Evolutionary conservation across 257 asterid species (phyloP).

Genomic region (Nicotiana benthamiana): DNA sequence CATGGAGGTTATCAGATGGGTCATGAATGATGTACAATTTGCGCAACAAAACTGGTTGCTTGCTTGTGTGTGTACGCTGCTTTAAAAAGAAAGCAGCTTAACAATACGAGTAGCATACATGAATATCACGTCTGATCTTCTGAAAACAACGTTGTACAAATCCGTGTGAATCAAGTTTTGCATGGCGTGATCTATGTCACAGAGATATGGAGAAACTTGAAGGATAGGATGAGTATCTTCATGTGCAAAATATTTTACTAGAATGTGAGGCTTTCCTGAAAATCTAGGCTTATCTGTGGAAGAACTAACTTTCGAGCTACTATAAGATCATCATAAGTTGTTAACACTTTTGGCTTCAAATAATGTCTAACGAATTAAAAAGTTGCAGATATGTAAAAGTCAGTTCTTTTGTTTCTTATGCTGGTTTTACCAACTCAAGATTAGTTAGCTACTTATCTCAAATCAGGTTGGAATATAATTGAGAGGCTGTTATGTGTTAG

Average conservation of each 20-base stretch:
- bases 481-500: not conserved
- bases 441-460: not conserved
- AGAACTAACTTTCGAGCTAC: not conserved
- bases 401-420: not conserved
- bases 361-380: not conserved
- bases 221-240: not conserved
- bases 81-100: not conserved
- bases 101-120: not conserved
- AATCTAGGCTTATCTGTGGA: not conserved
- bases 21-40: not conserved
- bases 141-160: not conserved
- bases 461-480: not conserved
- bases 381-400: not conserved
- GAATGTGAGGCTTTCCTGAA: not conserved
- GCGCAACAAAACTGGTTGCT: not conserved
- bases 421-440: not conserved
- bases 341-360: not conserved
- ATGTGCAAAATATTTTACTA: not conserved
- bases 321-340: too few species aligned
- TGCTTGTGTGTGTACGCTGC: not conserved
- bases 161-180: not conserved
- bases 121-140: not conserved
- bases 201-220: not conserved
- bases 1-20: not conserved
- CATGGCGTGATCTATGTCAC: not conserved